A percentile compares a stretch with the other conserved stretches of the same genome.
phyloP scores from a whole-genome alignment of 2,329 filamentous ascomycete genomes.

The Exophiala aquamarina region DNA sequence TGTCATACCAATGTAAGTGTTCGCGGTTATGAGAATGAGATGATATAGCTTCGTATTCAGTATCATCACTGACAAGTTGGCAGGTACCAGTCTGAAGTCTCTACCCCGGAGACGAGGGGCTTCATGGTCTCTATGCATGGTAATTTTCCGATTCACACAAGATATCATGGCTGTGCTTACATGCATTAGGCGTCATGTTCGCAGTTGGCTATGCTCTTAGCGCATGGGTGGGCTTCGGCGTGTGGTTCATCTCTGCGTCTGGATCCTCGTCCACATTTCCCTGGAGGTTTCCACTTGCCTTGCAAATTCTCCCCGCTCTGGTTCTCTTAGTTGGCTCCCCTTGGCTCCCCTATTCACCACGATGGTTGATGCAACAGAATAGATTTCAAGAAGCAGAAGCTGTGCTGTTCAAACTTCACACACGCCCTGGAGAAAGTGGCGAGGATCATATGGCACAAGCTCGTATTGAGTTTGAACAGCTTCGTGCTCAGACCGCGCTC shows the following conservation, averaged over 20 bases:
- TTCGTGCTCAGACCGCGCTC: conserved; percentile 18
- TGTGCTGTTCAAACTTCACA: conserved; percentile 36
- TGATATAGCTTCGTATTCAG: conserved; percentile 55
- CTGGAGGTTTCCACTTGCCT: conserved; percentile 36
- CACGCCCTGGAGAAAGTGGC: conserved; percentile 31
- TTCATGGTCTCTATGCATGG: conserved; percentile 26
- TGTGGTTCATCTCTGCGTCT: conserved; percentile 51
- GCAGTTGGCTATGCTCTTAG: conserved; percentile 26
- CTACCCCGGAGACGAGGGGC: conserved; percentile 25
- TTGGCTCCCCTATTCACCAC: conserved; percentile 35
- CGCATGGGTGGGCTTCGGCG: conserved; percentile 26
- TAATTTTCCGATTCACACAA: too few species aligned
- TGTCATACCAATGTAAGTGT: conserved; percentile 9
- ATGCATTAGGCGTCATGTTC: conserved; percentile 18
- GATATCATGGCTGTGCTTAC: not conserved
- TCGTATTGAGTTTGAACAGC: conserved; percentile 9
- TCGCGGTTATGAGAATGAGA: conserved; percentile 14
- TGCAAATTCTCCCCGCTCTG: conserved; percentile 35
- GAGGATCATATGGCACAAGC: conserved; percentile 25
- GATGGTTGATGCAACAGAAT: conserved; percentile 40
- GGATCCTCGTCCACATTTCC: conserved; percentile 28
- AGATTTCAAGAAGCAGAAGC: conserved; percentile 35
- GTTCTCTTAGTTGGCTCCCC: conserved; percentile 30
- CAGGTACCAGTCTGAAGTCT: conserved; percentile 26
- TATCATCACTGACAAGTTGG: conserved; percentile 51